Percentiles rank a stretch among this genome's conserved stretches.
phyloP scores from a whole-genome alignment of 805 yeast genomes.

The Nakazawaea peltata region DNA sequence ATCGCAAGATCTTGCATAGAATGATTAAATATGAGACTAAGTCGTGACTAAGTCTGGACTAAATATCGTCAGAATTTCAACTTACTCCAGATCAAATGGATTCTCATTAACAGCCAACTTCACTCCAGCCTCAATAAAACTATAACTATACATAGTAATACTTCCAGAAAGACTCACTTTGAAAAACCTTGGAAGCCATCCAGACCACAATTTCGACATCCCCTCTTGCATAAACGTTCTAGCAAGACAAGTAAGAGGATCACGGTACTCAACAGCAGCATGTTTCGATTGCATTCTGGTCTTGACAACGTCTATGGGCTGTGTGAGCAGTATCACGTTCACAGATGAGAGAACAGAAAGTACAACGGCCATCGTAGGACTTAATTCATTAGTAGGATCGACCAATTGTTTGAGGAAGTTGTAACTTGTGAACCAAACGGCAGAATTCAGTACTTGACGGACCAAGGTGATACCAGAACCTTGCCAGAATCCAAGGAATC shows the following conservation, averaged over 20 bases:
- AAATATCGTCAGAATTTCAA: too few species aligned
- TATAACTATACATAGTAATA: constrained; percentile 57
- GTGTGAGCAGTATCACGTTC: constrained; percentile 72
- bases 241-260: constrained; percentile 49
- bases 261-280: constrained; percentile 48
- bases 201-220: constrained; percentile 41
- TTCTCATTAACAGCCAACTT: constrained; percentile 26
- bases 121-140: constrained; percentile 42
- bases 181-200: constrained; percentile 59
- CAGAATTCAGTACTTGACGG: constrained; percentile 72
- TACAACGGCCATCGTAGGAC: constrained; percentile 25
- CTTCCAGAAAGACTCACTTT: constrained; percentile 69
- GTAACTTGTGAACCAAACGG: constrained; percentile 79
- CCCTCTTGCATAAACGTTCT: constrained; percentile 41
- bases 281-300: constrained; percentile 79
- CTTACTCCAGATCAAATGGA: constrained; percentile 21
- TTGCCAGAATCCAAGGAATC: constrained; percentile 69
- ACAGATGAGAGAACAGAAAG: constrained; percentile 59
- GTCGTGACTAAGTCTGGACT: too few species aligned
- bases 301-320: constrained; percentile 83
- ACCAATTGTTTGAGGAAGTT: constrained; percentile 67
- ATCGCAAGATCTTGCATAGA: too few species aligned
- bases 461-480: constrained; percentile 78
- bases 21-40: too few species aligned
- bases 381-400: constrained; percentile 42